These are phyloP conservation scores for Arbutus unedo DNA, from an alignment of 148 eudicot species.

Conservation along the genomic window DNA sequence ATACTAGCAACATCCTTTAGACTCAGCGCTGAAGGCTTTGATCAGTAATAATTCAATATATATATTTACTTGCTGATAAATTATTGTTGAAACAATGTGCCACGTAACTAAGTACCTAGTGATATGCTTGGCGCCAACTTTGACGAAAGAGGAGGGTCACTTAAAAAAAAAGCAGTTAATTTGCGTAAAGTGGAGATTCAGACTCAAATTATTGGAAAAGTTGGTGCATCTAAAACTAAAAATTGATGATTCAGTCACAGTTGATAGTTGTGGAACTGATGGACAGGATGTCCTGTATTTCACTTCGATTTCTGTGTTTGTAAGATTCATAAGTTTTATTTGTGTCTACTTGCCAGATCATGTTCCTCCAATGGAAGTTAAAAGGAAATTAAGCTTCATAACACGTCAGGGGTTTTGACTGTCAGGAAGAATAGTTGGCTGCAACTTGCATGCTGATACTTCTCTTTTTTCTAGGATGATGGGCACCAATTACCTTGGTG, in stretches of 20 bases:
- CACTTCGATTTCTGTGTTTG: background rate
- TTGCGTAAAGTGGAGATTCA: background rate
- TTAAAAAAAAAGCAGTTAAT: background rate
- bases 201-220: background rate
- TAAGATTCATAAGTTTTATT: background rate
- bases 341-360: background rate
- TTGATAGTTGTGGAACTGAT: background rate
- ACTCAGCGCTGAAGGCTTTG: constrained; percentile 62
- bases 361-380: background rate
- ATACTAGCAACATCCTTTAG: constrained; percentile 69
- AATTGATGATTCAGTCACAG: background rate
- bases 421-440: background rate
- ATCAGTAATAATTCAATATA: constrained; percentile 48
- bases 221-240: background rate
- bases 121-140: background rate
- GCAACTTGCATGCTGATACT: background rate
- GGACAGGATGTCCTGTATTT: background rate
- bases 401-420: background rate
- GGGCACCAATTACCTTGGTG: constrained; percentile 83
- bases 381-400: background rate
- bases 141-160: background rate
- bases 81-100: background rate
- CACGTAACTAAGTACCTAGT: background rate
- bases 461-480: constrained; percentile 59
- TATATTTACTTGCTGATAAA: background rate